Evolutionary conservation across 805 yeast genomes (phyloP), one percentile per base, ranked within the genome.

Genomic region (Ogataea glucozyma): DNA sequence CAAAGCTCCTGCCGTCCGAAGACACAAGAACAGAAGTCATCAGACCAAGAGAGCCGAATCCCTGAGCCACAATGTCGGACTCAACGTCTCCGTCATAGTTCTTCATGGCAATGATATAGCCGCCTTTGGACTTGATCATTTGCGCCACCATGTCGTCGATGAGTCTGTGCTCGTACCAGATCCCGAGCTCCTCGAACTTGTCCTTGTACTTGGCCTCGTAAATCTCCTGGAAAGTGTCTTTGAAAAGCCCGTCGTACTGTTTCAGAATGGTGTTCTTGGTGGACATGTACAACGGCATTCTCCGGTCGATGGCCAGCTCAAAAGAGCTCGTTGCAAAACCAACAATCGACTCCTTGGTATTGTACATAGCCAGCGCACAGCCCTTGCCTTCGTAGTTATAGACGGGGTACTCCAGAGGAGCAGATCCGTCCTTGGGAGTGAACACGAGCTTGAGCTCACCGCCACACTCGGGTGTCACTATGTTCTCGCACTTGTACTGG

Each of bases 71-170:
- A 60, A 91, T 85, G 67, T 91, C 98, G 12, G 95, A 84, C 71
- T 89, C 90, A 43, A 91, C 98, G 65, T 91, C 98, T 67, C 98
- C 98, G 66, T 91, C 98, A 70, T 91, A 91, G 73, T 91, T 91
- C 75, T 91, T 91, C 85, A 91, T 79, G 36, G 98, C 98, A 69
- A 91, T 87, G 58, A 91, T 85, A 66, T 75, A 91, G 5, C 98
- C 97, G 59, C 98, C 98, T 62, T 79, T 81, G 34, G 97, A 88
- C 73, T 91, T 91, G 65, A 91, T 73, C 97, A 91, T 90, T 73
- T 91, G 97, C 17, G 98, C 98, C 38, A 91, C 98, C 98, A 91
- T 91, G 65, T 91, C 98, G 69, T 91, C 98, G 55, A 91, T 91
- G 56, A 91, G 75, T 58, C 98, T 81, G 72, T 91, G 98, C 71